These are phyloP conservation scores for Platanus orientalis DNA, from an alignment of 164 flowering plant genomes.

Conservation along the genomic window DNA sequence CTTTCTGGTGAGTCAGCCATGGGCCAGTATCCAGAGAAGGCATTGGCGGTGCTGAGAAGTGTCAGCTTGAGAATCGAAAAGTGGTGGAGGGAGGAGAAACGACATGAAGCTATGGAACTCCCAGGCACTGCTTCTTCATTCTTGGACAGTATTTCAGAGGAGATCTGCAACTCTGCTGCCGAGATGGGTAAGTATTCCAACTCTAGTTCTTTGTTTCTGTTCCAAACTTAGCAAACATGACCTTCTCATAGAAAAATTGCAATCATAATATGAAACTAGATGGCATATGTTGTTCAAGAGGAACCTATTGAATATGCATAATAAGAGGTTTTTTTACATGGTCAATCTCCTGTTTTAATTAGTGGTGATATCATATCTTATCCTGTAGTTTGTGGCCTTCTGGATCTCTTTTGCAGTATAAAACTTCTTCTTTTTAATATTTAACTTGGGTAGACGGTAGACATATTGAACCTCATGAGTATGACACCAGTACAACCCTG, in stretches of 20 bases:
- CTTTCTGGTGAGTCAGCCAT: constrained; percentile 54
- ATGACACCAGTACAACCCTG: no score
- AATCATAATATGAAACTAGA: not conserved
- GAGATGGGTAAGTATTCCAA: constrained; percentile 66
- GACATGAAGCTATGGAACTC: constrained; percentile 58
- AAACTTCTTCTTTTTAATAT: no score
- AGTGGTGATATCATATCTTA: no score
- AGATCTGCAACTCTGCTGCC: constrained; percentile 95
- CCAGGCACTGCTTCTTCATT: constrained; percentile 62
- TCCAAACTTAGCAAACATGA: not conserved
- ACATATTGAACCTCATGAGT: no score
- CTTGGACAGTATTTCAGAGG: constrained; percentile 78
- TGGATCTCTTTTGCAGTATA: no score
- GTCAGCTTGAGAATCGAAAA: not conserved
- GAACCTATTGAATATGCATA: not conserved
- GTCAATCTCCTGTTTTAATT: no score
- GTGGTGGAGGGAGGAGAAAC: constrained; percentile 2
- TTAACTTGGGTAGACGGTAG: no score
- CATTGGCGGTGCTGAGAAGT: constrained; percentile 68
- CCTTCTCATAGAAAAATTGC: not conserved
- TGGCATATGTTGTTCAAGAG: not conserved
- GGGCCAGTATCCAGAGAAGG: constrained; percentile 76
- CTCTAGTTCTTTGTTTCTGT: not conserved
- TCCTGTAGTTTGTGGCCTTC: no score
- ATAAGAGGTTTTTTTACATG: not conserved